phyloP scores from a whole-genome alignment of 192 early-diverging fungal species.

The Anaeromyces robustus region DNA sequence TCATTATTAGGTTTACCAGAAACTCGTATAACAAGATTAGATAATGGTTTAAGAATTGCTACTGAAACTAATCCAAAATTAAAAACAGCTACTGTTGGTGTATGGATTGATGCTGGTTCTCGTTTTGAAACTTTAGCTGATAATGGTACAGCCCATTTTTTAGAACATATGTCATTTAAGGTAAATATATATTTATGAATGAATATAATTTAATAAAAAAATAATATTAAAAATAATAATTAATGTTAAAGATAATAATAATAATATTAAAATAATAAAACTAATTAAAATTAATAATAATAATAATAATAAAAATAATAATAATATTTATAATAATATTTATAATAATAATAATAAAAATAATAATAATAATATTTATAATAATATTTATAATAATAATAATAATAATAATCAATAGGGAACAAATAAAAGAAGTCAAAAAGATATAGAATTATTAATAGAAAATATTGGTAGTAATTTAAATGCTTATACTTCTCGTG shows the following conservation, averaged over 20 bases:
- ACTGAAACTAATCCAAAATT: constrained; percentile 63
- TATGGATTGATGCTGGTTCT: constrained; percentile 80
- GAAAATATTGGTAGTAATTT: constrained; percentile 98
- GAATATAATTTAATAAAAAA: too few species aligned
- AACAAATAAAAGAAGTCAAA: constrained; percentile 69
- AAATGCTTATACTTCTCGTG: constrained; percentile 97
- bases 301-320: too few species aligned
- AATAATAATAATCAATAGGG: too few species aligned
- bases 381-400: too few species aligned
- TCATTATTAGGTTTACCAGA: background rate
- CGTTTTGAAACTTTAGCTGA: constrained; percentile 50
- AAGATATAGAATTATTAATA: constrained; percentile 83
- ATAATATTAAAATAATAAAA: too few species aligned
- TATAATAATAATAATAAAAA: too few species aligned
- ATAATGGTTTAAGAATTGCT: constrained; percentile 70
- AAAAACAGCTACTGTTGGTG: constrained; percentile 76
- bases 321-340: too few species aligned
- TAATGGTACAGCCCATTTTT: constrained; percentile 93
- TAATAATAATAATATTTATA: too few species aligned
- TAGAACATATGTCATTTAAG: constrained; percentile 99
- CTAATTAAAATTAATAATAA: too few species aligned
- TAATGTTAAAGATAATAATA: too few species aligned
- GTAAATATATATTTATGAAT: constrained; percentile 20
- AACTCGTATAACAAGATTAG: constrained; percentile 42
- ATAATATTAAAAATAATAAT: too few species aligned